A percentile compares a stretch with the other conserved stretches of the same genome.
Conservation (phyloP, 179 eudicot species). For the Patellifolia procumbens region DNA sequence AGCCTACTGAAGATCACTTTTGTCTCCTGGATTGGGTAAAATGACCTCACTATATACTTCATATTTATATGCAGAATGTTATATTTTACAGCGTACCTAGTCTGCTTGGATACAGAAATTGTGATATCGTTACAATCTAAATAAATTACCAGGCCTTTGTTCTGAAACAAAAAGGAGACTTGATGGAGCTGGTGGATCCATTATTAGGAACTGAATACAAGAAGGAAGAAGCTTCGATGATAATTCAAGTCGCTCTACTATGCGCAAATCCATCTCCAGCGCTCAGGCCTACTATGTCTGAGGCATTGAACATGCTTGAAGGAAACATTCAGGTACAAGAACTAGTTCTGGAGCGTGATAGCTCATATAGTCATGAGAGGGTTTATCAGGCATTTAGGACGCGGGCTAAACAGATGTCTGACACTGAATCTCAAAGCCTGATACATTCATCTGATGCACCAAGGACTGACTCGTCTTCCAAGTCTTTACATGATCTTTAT, state of each 20-base stretch:
- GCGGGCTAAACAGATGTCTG: neutral
- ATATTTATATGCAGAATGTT: neutral
- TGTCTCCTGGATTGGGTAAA: constrained; percentile 20
- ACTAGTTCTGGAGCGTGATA: neutral
- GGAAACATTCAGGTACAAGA: constrained; percentile 17
- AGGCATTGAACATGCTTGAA: constrained; percentile 21
- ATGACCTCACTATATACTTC: neutral
- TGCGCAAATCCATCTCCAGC: constrained; percentile 26
- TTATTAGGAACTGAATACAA: constrained; percentile 12
- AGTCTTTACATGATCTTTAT: neutral
- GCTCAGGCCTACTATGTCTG: constrained; percentile 23
- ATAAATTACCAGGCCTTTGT: constrained; percentile 17
- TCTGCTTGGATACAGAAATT: neutral
- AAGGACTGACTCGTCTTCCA: constrained; percentile 6
- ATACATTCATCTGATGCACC: constrained; percentile 16
- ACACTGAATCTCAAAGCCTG: constrained; percentile 19
- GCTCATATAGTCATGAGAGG: neutral
- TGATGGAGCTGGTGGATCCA: constrained; percentile 16
- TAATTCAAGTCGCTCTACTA: constrained; percentile 7
- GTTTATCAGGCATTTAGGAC: constrained; percentile 15
- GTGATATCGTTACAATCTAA: too few species aligned
- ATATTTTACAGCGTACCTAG: too few species aligned
- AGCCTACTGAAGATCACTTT: neutral
- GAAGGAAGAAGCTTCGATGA: constrained; percentile 16
- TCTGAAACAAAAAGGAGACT: constrained; percentile 24